These are phyloP conservation scores for Agaricus sinodeliciosus DNA, from an alignment of 768 basidiomycete genomes.

Conservation along the genomic window DNA sequence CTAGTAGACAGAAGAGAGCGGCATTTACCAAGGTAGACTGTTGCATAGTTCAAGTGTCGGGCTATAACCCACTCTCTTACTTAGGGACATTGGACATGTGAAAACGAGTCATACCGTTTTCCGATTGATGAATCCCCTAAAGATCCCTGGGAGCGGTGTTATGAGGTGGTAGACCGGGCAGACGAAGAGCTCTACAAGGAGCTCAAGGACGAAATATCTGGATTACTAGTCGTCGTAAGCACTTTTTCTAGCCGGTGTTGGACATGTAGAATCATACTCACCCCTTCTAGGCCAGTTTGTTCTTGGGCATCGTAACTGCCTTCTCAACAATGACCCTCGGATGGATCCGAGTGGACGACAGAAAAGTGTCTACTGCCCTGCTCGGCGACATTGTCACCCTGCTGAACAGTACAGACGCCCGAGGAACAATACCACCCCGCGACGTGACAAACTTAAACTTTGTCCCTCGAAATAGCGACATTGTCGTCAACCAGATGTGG, in stretches of 20 bases:
- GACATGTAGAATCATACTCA: background rate
- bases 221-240: slow-evolving; percentile 4
- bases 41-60: too few relatives aligned
- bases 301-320: slow-evolving; percentile 4
- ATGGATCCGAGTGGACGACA: background rate
- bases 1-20: too few relatives aligned
- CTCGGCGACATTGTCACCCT: background rate
- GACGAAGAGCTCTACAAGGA: slow-evolving; percentile 5
- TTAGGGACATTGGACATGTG: slow-evolving; percentile 1
- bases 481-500: slow-evolving; percentile 6
- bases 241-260: background rate
- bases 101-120: background rate
- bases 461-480: background rate
- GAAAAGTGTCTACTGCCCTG: background rate
- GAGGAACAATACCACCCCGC: background rate
- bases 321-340: slow-evolving; percentile 1
- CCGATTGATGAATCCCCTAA: background rate
- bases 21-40: too few relatives aligned
- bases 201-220: slow-evolving; percentile 7
- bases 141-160: slow-evolving; percentile 7
- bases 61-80: too few relatives aligned
- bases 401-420: background rate
- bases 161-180: background rate
- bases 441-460: background rate
- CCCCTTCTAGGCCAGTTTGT: slow-evolving; percentile 4